phyloP scores from a whole-genome alignment of 352 stramenopile species.

The Stramenopiles sp. region DNA sequence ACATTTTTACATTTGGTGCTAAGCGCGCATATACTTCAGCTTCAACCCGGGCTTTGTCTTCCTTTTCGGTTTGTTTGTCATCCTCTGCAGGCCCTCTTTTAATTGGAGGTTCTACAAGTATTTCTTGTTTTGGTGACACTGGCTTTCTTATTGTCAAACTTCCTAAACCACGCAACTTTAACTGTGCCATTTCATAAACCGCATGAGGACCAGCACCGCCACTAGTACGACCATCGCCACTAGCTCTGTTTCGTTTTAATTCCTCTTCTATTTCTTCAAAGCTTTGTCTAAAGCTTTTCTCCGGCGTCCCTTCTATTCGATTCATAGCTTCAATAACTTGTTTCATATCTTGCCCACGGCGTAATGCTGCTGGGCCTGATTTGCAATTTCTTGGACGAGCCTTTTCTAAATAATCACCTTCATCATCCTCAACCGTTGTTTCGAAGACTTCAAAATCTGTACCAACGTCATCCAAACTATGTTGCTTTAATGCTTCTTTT shows the following conservation, averaged over 20 bases:
- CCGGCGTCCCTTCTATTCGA: background rate
- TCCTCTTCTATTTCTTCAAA: conserved; percentile 9
- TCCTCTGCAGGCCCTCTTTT: too few species aligned
- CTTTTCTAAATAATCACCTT: background rate
- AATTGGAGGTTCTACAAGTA: too few species aligned
- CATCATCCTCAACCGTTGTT: background rate
- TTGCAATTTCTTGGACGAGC: background rate
- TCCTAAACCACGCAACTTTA: background rate
- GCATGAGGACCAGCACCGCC: background rate
- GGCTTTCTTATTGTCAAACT: background rate
- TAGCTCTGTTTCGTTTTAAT: background rate
- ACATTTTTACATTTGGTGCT: conserved; percentile 4
- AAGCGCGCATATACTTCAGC: background rate
- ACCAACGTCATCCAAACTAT: background rate
- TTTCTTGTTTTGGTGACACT: too few species aligned
- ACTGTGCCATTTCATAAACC: background rate
- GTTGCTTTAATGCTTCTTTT: background rate
- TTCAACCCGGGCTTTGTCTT: too few species aligned
- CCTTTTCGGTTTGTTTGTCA: too few species aligned
- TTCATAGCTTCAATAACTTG: conserved; percentile 3
- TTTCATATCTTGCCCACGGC: background rate
- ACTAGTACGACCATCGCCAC: conserved; percentile 4
- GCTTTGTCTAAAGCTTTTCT: background rate
- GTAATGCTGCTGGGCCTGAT: background rate
- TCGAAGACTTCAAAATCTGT: background rate